These are phyloP conservation scores for Nakaseomyces uthaithaninus DNA, from an alignment of 1,139 yeast genomes.

Conservation along the genomic window DNA sequence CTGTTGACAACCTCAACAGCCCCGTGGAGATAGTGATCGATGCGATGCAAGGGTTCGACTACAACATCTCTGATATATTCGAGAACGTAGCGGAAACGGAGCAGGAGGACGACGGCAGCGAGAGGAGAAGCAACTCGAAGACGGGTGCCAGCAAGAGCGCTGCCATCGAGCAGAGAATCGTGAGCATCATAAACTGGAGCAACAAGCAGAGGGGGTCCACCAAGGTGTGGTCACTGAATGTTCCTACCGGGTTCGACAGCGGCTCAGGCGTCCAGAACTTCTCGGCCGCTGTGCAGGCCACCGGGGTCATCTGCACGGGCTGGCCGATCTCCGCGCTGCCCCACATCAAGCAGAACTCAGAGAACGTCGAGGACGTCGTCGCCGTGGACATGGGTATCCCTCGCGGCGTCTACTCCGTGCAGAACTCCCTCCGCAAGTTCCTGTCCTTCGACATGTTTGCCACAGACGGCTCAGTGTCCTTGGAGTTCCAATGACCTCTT, in stretches of 20 bases:
- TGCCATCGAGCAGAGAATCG: conserved; percentile 16
- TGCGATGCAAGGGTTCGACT: conserved; percentile 77
- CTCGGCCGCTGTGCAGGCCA: conserved; percentile 28
- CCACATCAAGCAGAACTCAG: conserved; percentile 37
- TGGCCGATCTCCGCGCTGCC: conserved; percentile 62
- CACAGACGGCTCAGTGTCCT: conserved; percentile 20
- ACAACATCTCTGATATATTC: conserved; percentile 45
- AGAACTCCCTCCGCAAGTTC: conserved; percentile 29
- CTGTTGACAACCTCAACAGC: conserved; percentile 45
- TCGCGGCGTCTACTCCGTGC: conserved; percentile 25
- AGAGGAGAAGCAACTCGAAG: conserved; percentile 12
- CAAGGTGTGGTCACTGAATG: conserved; percentile 61
- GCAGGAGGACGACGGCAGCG: conserved; percentile 9
- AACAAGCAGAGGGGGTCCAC: conserved; percentile 43
- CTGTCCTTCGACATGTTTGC: conserved; percentile 25
- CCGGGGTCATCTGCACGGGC: conserved; percentile 56
- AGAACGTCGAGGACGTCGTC: conserved; percentile 30
- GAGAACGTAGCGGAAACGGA: conserved; percentile 41
- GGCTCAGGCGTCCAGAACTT: conserved; percentile 56
- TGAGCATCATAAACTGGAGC: conserved; percentile 56
- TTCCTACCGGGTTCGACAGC: conserved; percentile 80
- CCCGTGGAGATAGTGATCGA: conserved; percentile 76
- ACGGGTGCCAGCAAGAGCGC: conserved; percentile 11
- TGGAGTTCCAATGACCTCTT: conserved; percentile 8
- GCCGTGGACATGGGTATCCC: conserved; percentile 75